A percentile compares a stretch with the other conserved stretches of the same genome.
These are phyloP conservation scores for Calonectria hongkongensis DNA, from an alignment of 2,329 filamentous ascomycete genomes.

Conservation along the genomic window DNA sequence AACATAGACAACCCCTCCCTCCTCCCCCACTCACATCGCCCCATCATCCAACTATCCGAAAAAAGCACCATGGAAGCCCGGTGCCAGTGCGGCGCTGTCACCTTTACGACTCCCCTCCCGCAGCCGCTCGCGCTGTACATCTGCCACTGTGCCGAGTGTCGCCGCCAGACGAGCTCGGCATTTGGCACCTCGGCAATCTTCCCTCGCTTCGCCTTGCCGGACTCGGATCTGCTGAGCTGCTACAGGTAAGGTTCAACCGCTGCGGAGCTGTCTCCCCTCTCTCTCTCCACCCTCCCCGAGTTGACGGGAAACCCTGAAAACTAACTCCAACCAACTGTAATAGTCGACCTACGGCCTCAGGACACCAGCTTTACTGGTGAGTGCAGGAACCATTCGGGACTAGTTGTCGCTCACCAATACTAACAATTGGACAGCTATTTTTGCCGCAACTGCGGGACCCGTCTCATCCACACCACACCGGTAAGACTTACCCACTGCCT, in stretches of 20 bases:
- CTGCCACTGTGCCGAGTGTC: slow-evolving; percentile 82
- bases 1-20: neutral
- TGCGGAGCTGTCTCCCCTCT: neutral
- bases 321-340: slow-evolving; percentile 28
- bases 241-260: slow-evolving; percentile 63
- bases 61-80: slow-evolving; percentile 70
- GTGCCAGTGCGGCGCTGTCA: slow-evolving; percentile 79
- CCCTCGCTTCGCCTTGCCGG: slow-evolving; percentile 76
- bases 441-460: slow-evolving; percentile 79
- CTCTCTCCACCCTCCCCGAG: neutral
- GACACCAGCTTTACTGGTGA: slow-evolving; percentile 75
- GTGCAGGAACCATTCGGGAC: slow-evolving; percentile 37
- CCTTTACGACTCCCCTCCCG: slow-evolving; percentile 76
- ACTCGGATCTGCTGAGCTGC: slow-evolving; percentile 68
- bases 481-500: slow-evolving; percentile 60
- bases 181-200: slow-evolving; percentile 83
- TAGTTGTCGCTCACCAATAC: too few relatives aligned
- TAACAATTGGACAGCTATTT: slow-evolving; percentile 71
- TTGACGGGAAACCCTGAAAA: slow-evolving; percentile 7
- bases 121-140: slow-evolving; percentile 80
- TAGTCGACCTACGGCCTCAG: slow-evolving; percentile 75
- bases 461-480: slow-evolving; percentile 77
- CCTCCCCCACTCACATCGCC: neutral
- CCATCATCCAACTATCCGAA: neutral
- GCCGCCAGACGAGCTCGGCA: slow-evolving; percentile 78